Conservation (phyloP, 192 early-diverging fungal species). For the Coemansia sp. region DNA sequence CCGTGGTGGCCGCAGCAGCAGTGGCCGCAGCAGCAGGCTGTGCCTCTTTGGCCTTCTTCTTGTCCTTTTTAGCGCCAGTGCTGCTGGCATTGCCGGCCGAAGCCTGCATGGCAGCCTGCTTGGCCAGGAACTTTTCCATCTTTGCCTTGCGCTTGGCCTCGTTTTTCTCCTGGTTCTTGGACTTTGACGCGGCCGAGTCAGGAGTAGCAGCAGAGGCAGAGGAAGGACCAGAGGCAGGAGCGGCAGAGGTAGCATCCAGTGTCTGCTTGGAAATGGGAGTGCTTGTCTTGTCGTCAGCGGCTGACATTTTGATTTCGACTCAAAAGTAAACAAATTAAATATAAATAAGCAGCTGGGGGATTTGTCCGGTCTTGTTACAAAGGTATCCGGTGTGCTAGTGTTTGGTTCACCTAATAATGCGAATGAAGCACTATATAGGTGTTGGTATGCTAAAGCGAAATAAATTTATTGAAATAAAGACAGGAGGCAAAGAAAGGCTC, state of each 20-base stretch:
- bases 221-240: neutral
- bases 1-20: too few relatives aligned
- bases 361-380: neutral
- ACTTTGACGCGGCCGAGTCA: slow-evolving; percentile 32
- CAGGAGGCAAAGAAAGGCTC: too few relatives aligned
- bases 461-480: too few relatives aligned
- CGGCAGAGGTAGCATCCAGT: neutral
- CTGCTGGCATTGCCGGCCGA: neutral
- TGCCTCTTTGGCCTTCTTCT: slow-evolving; percentile 63
- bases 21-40: slow-evolving; percentile 56
- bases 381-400: neutral
- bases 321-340: neutral
- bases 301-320: slow-evolving; percentile 4
- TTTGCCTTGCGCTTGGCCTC: slow-evolving; percentile 90
- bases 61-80: slow-evolving; percentile 17
- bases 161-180: slow-evolving; percentile 87
- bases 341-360: neutral
- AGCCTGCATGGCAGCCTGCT: slow-evolving; percentile 62
- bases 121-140: slow-evolving; percentile 89
- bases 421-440: neutral
- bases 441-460: neutral
- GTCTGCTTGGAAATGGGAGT: neutral
- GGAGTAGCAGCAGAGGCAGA: neutral
- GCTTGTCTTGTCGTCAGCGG: slow-evolving; percentile 6
- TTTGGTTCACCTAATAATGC: neutral